Conservation (phyloP, 106 monocot genomes). For the Hemerocallis citrina region DNA sequence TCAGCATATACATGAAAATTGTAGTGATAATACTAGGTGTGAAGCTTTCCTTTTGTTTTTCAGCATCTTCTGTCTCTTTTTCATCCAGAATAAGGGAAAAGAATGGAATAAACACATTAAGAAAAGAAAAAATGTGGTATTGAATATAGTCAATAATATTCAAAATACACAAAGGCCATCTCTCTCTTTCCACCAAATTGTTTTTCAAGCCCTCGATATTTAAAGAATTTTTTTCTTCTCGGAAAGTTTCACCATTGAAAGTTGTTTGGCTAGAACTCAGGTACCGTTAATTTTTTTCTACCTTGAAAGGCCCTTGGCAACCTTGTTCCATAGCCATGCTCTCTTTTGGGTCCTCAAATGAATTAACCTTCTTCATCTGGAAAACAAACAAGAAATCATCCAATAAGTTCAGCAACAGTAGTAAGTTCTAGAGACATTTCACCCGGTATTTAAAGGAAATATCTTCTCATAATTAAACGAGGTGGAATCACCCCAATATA, state of each 20-base stretch:
- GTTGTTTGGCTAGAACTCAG: no score
- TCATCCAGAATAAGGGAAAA: neutral
- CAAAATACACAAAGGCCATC: neutral
- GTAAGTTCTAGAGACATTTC: neutral
- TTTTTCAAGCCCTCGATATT: neutral
- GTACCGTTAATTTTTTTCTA: constrained; percentile 20
- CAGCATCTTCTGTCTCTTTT: neutral
- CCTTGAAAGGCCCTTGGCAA: constrained; percentile 61
- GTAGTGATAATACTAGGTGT: no score
- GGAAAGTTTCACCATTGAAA: neutral
- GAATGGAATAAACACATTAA: neutral
- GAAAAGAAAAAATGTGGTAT: neutral
- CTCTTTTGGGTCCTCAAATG: constrained; percentile 88
- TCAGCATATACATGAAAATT: no score
- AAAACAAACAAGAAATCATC: neutral
- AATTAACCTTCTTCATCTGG: constrained; percentile 69
- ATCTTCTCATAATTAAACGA: no score
- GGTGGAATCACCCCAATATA: no score
- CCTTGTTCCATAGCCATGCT: constrained; percentile 92
- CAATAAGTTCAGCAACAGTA: neutral
- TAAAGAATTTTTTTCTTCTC: neutral
- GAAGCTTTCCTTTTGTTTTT: no score
- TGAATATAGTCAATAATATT: neutral
- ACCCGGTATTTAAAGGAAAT: neutral
- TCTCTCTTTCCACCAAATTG: neutral